Evolutionary conservation across 352 stramenopile species (phyloP), one percentile per base, ranked within the genome.

Genomic region (Peronosclerospora sorghi): DNA sequence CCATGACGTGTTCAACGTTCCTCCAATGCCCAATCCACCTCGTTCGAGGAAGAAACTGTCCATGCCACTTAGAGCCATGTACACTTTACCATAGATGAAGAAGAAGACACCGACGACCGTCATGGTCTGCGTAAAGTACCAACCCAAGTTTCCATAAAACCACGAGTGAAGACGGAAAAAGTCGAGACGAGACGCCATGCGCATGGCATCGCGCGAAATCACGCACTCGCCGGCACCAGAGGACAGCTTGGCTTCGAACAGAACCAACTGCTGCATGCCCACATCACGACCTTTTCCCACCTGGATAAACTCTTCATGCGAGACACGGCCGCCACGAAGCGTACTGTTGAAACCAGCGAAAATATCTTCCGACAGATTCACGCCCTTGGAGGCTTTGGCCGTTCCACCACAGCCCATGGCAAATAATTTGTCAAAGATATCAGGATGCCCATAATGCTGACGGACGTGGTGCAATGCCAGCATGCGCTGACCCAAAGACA

Each of bases 131-230:
- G 90, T 97, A 49, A 98, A 96, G 72, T 99, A 99, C 75, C 96
- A 96, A 40, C 96, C 96, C 65, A 99, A 93, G 55, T 97, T 97
- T 59, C 96, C 96, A 62, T 98, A 99, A 64, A 98, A 99, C 77
- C 95, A 98, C 7, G 87, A 97, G 48, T 98, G 71, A 12, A 98
- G 71, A 53, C 95, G 91, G 68, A 91, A 98, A 54, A 98, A 98
- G 55, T 98, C 95, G 1, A 98, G 70, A 39, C 95, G 85, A 41
- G 92, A 82, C 19, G 87, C 93, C 73, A 98, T 95, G 18, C 95
- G 76, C 65, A 96, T 88, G 0, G 96, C 90, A 72, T 98, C 95
- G 48, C 95, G 83, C 27, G 93, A 98, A 24, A 98, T 84, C 53
- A 97, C 97, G 75, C 96, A 96, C 59, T 99, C 95, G 15, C 87